phyloP scores from a whole-genome alignment of 306 rosid genomes.

The Urtica urens region DNA sequence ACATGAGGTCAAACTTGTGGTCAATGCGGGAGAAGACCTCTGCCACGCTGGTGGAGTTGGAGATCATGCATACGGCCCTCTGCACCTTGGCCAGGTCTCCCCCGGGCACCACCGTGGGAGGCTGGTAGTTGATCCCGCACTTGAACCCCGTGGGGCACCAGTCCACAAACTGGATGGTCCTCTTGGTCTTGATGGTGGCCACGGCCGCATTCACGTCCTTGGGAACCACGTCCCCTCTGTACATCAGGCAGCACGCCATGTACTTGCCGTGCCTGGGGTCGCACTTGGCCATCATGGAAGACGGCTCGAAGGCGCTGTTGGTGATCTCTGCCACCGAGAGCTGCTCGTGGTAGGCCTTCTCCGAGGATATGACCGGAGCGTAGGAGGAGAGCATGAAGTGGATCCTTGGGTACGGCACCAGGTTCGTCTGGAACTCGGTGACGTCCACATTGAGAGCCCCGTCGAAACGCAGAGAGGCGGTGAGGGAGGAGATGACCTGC shows the following conservation, averaged over 20 bases:
- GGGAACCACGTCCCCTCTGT: constrained; percentile 76
- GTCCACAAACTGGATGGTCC: constrained; percentile 72
- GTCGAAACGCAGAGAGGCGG: constrained; percentile 67
- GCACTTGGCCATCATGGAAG: constrained; percentile 84
- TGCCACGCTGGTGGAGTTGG: constrained; percentile 76
- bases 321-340: constrained; percentile 77
- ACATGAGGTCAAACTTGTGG: constrained; percentile 76
- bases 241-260: constrained; percentile 84
- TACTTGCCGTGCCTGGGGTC: constrained; percentile 80
- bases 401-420: constrained; percentile 79
- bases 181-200: constrained; percentile 77
- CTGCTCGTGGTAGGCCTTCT: constrained; percentile 72
- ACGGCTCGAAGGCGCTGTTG: constrained; percentile 69
- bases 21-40: constrained; percentile 76
- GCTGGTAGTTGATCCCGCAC: constrained; percentile 81
- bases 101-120: constrained; percentile 73
- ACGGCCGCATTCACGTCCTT: constrained; percentile 79
- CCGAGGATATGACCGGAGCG: constrained; percentile 79
- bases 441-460: constrained; percentile 80
- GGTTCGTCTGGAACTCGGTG: constrained; percentile 72
- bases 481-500: constrained; percentile 66
- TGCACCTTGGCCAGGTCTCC: constrained; percentile 78
- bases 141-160: constrained; percentile 92
- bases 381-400: constrained; percentile 82
- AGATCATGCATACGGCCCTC: constrained; percentile 82